A percentile compares a stretch with the other conserved stretches of the same genome.
phyloP scores from a whole-genome alignment of 257 asterid genomes.

The Ilex aquifolium region DNA sequence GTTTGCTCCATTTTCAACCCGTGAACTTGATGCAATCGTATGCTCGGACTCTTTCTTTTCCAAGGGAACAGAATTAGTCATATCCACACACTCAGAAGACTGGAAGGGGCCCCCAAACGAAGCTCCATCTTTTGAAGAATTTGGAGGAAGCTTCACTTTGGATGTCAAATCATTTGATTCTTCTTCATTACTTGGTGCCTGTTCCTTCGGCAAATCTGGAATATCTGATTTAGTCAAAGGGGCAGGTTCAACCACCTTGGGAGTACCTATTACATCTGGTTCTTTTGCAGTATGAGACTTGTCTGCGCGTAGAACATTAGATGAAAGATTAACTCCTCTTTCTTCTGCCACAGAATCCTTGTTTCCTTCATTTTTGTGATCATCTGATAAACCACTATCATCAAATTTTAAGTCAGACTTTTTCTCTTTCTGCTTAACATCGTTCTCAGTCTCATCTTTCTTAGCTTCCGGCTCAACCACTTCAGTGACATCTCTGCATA shows the following conservation, averaged over 20 bases:
- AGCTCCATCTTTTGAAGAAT: slow-evolving; percentile 40
- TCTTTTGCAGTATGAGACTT: slow-evolving; percentile 36
- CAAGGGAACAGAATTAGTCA: slow-evolving; percentile 18
- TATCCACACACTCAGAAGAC: slow-evolving; percentile 45
- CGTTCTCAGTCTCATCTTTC: slow-evolving; percentile 30
- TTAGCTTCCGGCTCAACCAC: slow-evolving; percentile 31
- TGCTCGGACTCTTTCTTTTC: slow-evolving; percentile 44
- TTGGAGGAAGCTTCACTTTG: slow-evolving; percentile 43
- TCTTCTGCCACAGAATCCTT: slow-evolving; percentile 34
- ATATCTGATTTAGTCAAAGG: no score
- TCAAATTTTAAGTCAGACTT: slow-evolving; percentile 26
- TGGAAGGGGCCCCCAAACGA: slow-evolving; percentile 29
- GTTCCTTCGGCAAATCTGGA: no score
- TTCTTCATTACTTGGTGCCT: no score
- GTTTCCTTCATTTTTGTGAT: slow-evolving; percentile 24
- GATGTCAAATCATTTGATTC: slow-evolving; percentile 11
- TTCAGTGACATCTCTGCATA: slow-evolving; percentile 55
- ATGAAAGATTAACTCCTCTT: slow-evolving; percentile 31
- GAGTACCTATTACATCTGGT: slow-evolving; percentile 21
- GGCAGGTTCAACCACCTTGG: slow-evolving; percentile 23
- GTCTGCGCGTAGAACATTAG: slow-evolving; percentile 24
- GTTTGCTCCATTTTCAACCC: slow-evolving; percentile 28
- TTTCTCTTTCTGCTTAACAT: slow-evolving; percentile 38
- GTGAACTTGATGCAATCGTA: slow-evolving; percentile 29
- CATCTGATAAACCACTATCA: slow-evolving; percentile 15